phyloP scores from a whole-genome alignment of 345 rosid genomes.

The Cardamine resedifolia region DNA sequence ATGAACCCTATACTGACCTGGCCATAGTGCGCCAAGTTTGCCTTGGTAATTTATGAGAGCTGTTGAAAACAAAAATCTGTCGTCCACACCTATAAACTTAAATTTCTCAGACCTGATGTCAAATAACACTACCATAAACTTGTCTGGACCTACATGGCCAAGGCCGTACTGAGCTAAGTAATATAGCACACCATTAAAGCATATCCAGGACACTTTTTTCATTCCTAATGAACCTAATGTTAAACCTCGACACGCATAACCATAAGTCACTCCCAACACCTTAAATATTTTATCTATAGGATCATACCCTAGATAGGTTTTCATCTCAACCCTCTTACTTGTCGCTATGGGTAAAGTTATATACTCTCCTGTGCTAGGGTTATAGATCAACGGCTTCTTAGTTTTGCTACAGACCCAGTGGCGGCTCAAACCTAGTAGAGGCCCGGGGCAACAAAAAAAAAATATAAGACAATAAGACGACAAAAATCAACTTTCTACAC shows the following conservation, averaged over 20 bases:
- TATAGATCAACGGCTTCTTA: not conserved
- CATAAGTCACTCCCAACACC: not conserved
- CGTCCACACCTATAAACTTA: not conserved
- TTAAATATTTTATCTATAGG: not conserved
- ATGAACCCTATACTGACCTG: not conserved
- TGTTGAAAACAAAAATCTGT: not conserved
- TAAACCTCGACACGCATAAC: not conserved
- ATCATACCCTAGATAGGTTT: not conserved
- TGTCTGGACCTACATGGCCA: not conserved
- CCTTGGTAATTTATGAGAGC: not conserved
- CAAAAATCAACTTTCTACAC: too few species aligned
- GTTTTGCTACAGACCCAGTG: not conserved
- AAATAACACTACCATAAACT: not conserved
- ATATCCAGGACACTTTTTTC: not conserved
- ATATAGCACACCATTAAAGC: not conserved
- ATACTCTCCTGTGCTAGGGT: not conserved
- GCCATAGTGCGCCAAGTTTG: not conserved
- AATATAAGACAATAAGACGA: not conserved
- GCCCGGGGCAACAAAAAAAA: too few species aligned
- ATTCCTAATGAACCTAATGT: not conserved
- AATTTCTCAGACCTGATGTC: not conserved
- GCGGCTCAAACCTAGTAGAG: too few species aligned
- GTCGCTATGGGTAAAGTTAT: not conserved
- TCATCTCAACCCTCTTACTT: not conserved
- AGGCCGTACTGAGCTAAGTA: not conserved